Evolutionary conservation across 2,329 filamentous ascomycete genomes (phyloP), one percentile per base, ranked within the genome.

Genomic region (Botrytis hyacinthi): DNA sequence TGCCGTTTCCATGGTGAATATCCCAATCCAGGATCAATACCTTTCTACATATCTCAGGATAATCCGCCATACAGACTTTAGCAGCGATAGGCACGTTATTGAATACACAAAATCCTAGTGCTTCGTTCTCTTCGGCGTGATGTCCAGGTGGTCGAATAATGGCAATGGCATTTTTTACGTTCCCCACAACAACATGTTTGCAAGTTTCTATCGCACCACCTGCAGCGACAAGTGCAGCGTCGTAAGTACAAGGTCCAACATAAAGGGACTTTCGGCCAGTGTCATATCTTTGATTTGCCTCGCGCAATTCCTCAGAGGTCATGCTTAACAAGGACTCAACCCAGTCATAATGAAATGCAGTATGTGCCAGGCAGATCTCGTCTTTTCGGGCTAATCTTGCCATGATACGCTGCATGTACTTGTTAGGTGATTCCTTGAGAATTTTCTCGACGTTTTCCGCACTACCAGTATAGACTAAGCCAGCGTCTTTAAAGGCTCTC

Each of bases 91-190:
- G 94, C 4, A 98, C 96, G 80, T 99, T 99, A 84, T 99, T 98
- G 84, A 98, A 98, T 74, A 98, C 89, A 81, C 96, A 99, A 80
- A 99, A 99, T 0, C 96, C 96, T 87, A 97, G 96, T 0, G 95
- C 89, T 51, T 90, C 86, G 78, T 96, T 88, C 73, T 90, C 91
- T 81, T 99, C 96, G 1, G 96, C 96, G 82, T 99, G 96, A 80
- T 99, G 96, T 0, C 96, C 96, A 0, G 96, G 96, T 2, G 96
- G 96, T 22, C 96, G 90, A 78, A 99, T 97, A 54, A 99, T 92
- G 1, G 96, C 96, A 81, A 99, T 96, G 0, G 93, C 94, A 80
- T 99, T 99, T 82, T 97, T 97, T 70, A 98, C 92, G 73, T 90
- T 88, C 5, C 93, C 92, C 4, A 88, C 87, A 37, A 96, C 91